Evolutionary conservation across 1,284 basidiomycete genomes (phyloP).

Genomic region (Sanghuangporus weigelae): DNA sequence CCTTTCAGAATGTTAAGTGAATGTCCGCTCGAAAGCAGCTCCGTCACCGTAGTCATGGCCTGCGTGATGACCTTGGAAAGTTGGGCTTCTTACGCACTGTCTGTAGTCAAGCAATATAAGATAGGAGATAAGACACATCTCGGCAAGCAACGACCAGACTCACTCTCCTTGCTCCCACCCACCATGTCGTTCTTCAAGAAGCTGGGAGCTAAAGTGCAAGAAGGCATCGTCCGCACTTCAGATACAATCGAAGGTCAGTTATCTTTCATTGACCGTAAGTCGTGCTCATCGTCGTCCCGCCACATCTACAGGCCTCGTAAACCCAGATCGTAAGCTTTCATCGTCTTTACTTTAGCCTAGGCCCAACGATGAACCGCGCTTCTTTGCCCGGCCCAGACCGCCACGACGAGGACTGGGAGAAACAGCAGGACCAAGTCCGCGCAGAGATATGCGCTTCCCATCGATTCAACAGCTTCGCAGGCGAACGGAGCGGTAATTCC

Average conservation of each 20-base stretch:
- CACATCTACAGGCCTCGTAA: neutral
- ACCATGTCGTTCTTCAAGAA: slow-evolving; percentile 6
- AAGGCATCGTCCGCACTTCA: slow-evolving; percentile 3
- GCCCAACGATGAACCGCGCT: neutral
- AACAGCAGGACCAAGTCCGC: slow-evolving; percentile 57
- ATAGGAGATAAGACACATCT: too few species aligned
- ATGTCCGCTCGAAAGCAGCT: too few species aligned
- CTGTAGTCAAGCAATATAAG: too few species aligned
- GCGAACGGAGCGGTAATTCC: slow-evolving; percentile 59
- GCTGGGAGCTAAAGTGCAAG: slow-evolving; percentile 4
- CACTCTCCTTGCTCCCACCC: neutral
- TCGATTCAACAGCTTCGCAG: slow-evolving; percentile 83
- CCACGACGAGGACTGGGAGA: slow-evolving; percentile 74
- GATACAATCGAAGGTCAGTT: slow-evolving; percentile 10
- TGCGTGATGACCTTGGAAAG: too few species aligned
- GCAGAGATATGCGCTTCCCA: slow-evolving; percentile 73
- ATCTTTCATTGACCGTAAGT: neutral
- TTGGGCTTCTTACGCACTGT: too few species aligned
- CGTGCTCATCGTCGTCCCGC: neutral
- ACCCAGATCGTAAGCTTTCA: slow-evolving; percentile 6
- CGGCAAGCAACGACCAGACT: neutral
- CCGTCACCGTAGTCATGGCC: too few species aligned
- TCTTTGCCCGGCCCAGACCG: neutral
- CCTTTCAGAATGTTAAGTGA: too few species aligned
- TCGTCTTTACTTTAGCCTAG: neutral